Evolutionary conservation across 768 basidiomycete species (phyloP).

Genomic region (Russula compacta): DNA sequence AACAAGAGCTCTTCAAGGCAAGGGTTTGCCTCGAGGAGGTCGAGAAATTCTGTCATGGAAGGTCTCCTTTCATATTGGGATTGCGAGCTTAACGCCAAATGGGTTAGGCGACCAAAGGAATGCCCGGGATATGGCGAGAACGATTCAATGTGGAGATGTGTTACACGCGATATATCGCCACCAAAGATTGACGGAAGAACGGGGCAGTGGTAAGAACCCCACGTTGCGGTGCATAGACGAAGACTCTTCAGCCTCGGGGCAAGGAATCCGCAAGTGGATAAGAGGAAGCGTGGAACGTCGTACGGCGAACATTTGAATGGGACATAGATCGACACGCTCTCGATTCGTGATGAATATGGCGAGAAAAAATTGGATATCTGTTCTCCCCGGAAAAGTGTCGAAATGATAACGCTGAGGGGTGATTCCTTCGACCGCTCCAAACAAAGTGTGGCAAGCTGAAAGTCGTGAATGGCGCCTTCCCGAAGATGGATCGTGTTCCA

Average conservation of each 20-base stretch:
- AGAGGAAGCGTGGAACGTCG: slow-evolving; percentile 15
- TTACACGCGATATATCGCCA: slow-evolving; percentile 19
- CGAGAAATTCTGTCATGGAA: slow-evolving; percentile 20
- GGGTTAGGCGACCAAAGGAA: slow-evolving; percentile 16
- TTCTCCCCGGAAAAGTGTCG: slow-evolving; percentile 18
- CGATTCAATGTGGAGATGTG: slow-evolving; percentile 20
- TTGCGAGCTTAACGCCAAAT: slow-evolving; percentile 20
- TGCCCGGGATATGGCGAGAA: slow-evolving; percentile 21
- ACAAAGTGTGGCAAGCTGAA: slow-evolving; percentile 19
- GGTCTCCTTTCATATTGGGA: slow-evolving; percentile 19
- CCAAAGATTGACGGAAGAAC: slow-evolving; percentile 17
- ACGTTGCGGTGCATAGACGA: slow-evolving; percentile 20
- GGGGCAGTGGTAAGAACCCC: slow-evolving; percentile 14
- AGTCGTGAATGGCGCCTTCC: slow-evolving; percentile 18
- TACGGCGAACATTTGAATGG: slow-evolving; percentile 18
- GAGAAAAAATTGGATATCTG: slow-evolving; percentile 19
- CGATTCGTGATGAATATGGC: slow-evolving; percentile 17
- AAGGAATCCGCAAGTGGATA: slow-evolving; percentile 16
- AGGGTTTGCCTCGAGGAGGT: slow-evolving; percentile 18
- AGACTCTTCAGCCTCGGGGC: slow-evolving; percentile 16
- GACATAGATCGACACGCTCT: slow-evolving; percentile 13
- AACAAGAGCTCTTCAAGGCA: slow-evolving; percentile 19
- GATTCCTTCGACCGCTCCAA: slow-evolving; percentile 18
- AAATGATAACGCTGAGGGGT: slow-evolving; percentile 15
- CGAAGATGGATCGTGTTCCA: slow-evolving; percentile 20